Percentiles rank a stretch among this genome's conserved stretches.
phyloP scores from a whole-genome alignment of 2,329 filamentous ascomycete species.

The Colletotrichum tamarilloi region DNA sequence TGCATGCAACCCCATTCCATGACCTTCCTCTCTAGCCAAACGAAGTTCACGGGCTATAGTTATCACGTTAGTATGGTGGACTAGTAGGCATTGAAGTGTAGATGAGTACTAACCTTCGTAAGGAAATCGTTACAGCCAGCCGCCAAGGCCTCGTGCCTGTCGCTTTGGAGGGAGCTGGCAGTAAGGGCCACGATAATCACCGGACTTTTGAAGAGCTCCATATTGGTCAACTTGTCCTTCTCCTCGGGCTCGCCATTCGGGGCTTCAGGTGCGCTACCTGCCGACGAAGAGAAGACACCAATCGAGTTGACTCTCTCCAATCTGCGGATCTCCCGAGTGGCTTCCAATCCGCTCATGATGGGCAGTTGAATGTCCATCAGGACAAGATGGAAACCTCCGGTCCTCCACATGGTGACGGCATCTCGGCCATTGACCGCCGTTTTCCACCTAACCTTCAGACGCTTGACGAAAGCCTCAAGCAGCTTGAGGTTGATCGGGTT shows the following conservation, averaged over 20 bases:
- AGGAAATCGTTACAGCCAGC: constrained; percentile 98
- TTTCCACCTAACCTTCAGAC: constrained; percentile 94
- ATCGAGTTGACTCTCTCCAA: constrained; percentile 92
- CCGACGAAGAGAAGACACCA: constrained; percentile 84
- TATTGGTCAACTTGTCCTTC: constrained; percentile 76
- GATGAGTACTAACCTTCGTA: constrained; percentile 78
- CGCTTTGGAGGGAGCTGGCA: constrained; percentile 92
- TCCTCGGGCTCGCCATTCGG: constrained; percentile 62
- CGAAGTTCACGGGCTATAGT: constrained; percentile 89
- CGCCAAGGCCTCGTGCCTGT: constrained; percentile 92
- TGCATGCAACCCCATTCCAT: constrained; percentile 99
- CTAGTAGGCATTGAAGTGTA: neutral
- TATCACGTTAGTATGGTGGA: neutral
- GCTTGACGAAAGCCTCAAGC: constrained; percentile 94
- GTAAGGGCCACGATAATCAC: constrained; percentile 98
- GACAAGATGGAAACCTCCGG: constrained; percentile 93
- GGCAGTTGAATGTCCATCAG: constrained; percentile 99
- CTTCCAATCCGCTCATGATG: constrained; percentile 94
- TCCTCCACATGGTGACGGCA: constrained; percentile 92
- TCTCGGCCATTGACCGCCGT: constrained; percentile 97
- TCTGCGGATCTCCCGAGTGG: constrained; percentile 92
- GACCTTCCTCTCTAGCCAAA: constrained; percentile 96
- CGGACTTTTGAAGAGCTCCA: constrained; percentile 87
- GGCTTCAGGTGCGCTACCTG: constrained; percentile 56
- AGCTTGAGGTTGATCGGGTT: constrained; percentile 97